These are phyloP conservation scores for Biscogniauxia marginata DNA, from an alignment of 2,329 filamentous ascomycete species.

Conservation along the genomic window DNA sequence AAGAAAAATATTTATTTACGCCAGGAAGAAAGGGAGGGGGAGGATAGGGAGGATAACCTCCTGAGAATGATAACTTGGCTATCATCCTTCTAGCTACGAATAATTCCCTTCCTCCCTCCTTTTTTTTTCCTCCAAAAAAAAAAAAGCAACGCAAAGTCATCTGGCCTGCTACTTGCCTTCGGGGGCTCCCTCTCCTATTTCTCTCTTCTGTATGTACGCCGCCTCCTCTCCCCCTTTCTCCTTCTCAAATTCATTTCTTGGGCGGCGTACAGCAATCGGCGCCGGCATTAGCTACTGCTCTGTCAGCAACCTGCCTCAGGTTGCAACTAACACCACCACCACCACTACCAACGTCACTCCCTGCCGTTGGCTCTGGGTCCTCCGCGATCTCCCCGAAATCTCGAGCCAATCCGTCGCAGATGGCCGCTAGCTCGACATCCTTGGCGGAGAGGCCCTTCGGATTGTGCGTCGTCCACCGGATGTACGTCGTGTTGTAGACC, in stretches of 20 bases:
- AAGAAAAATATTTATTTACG: no score
- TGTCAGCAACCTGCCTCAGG: constrained; percentile 46
- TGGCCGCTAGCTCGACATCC: constrained; percentile 60
- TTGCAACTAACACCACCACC: constrained; percentile 28
- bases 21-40: no score
- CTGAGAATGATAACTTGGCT: no score
- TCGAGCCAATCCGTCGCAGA: constrained; percentile 59
- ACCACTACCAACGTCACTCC: background rate
- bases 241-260: constrained; percentile 33
- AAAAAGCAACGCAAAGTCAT: no score
- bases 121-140: no score
- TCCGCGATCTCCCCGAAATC: constrained; percentile 54
- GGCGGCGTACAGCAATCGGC: constrained; percentile 54
- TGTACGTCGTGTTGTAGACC: constrained; percentile 69
- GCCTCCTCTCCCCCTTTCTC: background rate
- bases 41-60: no score
- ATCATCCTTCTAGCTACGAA: no score
- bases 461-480: constrained; percentile 72
- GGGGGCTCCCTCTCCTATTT: background rate
- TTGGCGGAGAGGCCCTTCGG: constrained; percentile 63
- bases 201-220: background rate
- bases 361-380: constrained; percentile 3
- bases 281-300: constrained; percentile 44
- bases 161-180: no score
- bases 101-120: no score